Conservation (phyloP, 1,284 basidiomycete genomes). For the Trichosporon coremiiforme region DNA sequence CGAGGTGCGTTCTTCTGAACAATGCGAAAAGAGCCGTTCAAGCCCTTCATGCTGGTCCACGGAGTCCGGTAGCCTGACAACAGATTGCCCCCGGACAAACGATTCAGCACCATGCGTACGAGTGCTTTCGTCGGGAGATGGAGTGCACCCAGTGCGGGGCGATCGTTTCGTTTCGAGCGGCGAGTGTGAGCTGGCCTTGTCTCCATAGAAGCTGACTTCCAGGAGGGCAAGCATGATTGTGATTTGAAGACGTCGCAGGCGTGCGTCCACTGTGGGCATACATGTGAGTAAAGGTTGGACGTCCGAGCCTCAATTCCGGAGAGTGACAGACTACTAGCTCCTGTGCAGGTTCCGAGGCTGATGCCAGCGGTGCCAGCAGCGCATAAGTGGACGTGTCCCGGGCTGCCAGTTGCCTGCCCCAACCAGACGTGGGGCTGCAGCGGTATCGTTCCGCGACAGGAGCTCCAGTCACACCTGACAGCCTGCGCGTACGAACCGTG, state of each 20-base stretch:
- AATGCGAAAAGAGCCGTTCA: too few relatives aligned
- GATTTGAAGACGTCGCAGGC: background rate
- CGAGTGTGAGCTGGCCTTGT: constrained; percentile 29
- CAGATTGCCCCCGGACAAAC: constrained; percentile 31
- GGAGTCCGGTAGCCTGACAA: constrained; percentile 27
- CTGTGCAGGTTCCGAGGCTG: background rate
- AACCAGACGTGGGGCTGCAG: constrained; percentile 64
- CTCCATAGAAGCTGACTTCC: constrained; percentile 1
- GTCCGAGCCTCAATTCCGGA: too few relatives aligned
- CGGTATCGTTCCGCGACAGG: constrained; percentile 60
- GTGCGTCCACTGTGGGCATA: constrained; percentile 12
- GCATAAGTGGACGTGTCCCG: constrained; percentile 42
- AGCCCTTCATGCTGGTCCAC: too few relatives aligned
- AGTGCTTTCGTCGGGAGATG: constrained; percentile 51
- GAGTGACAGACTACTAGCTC: too few relatives aligned
- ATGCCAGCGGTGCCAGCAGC: constrained; percentile 12
- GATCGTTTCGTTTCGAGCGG: constrained; percentile 39
- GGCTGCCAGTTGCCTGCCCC: constrained; percentile 59
- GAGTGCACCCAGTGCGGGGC: constrained; percentile 42
- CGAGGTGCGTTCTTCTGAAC: constrained; percentile 51
- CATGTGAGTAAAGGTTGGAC: background rate
- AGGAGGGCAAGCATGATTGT: background rate
- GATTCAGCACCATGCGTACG: constrained; percentile 49
- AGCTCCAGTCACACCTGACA: constrained; percentile 59
- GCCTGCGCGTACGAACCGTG: constrained; percentile 67